phyloP scores from a whole-genome alignment of 352 stramenopile species.

The Pythium brachiatum region DNA sequence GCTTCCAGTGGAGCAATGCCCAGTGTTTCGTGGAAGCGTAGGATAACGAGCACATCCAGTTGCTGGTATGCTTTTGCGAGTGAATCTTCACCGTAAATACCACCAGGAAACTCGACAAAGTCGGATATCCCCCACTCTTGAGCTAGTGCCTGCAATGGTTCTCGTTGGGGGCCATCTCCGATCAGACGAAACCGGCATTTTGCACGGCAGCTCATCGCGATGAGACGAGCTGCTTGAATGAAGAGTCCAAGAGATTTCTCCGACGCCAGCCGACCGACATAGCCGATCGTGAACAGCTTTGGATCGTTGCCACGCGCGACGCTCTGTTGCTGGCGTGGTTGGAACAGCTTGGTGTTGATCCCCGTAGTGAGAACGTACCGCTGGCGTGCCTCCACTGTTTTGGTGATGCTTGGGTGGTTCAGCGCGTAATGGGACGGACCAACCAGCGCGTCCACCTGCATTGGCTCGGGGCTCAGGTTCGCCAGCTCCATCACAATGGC shows the following conservation, averaged over 20 bases:
- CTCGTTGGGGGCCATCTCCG: conserved; percentile 24
- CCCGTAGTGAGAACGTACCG: conserved; percentile 34
- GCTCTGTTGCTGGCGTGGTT: too few species aligned
- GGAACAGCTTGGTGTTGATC: too few species aligned
- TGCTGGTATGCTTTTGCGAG: conserved; percentile 30
- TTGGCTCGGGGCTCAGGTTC: conserved; percentile 36
- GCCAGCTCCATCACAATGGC: conserved; percentile 53
- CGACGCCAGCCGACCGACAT: conserved; percentile 39
- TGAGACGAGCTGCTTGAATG: conserved; percentile 28
- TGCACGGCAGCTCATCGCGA: conserved; percentile 27
- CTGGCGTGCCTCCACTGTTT: conserved; percentile 21
- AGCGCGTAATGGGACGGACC: conserved; percentile 53
- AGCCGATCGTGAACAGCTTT: conserved; percentile 40
- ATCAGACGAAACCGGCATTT: conserved; percentile 30
- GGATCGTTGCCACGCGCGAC: too few species aligned
- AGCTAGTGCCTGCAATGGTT: neutral
- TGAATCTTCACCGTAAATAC: conserved; percentile 41
- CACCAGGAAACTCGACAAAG: conserved; percentile 40
- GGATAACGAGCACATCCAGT: conserved; percentile 43
- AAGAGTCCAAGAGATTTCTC: conserved; percentile 54
- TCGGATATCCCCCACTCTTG: conserved; percentile 30
- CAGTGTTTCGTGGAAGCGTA: conserved; percentile 49
- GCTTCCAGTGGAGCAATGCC: conserved; percentile 54
- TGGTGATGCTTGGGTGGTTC: conserved; percentile 39
- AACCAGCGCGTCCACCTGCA: conserved; percentile 47